Conservation (phyloP, 2,329 filamentous ascomycete genomes). For the Diaporthe ampelina region DNA sequence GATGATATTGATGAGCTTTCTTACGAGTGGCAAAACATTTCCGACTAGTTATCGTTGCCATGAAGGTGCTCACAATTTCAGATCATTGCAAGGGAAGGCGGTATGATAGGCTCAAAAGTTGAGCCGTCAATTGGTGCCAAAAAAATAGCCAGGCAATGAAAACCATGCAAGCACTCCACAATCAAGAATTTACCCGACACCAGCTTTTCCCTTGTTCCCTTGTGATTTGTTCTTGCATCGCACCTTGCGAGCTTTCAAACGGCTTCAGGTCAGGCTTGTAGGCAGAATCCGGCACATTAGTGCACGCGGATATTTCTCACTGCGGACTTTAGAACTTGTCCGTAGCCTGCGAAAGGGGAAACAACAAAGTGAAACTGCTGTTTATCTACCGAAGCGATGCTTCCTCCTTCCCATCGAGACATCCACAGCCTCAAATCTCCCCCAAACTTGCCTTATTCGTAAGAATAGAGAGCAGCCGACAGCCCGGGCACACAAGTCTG, state of each 20-base stretch:
- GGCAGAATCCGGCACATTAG: not conserved
- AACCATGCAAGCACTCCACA: not conserved
- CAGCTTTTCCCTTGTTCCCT: not conserved
- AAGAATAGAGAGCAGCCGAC: not conserved
- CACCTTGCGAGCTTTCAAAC: not conserved
- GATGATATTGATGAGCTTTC: too few species aligned
- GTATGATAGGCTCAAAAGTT: too few species aligned
- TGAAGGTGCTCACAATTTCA: not conserved
- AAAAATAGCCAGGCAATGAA: not conserved
- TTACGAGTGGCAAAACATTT: too few species aligned
- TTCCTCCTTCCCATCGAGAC: not conserved
- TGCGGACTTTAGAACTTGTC: not conserved
- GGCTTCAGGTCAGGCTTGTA: not conserved
- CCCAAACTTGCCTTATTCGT: not conserved
- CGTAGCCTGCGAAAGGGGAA: not conserved
- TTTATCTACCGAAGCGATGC: not conserved
- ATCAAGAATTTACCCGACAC: not conserved
- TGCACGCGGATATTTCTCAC: not conserved
- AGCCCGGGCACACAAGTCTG: not conserved
- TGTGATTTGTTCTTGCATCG: not conserved
- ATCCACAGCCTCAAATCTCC: not conserved
- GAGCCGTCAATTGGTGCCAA: not conserved
- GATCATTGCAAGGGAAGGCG: not conserved
- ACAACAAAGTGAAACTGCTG: not conserved
- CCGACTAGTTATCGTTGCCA: not conserved